phyloP scores from a whole-genome alignment of 1,284 basidiomycete species.

The Trichosporon asahii region DNA sequence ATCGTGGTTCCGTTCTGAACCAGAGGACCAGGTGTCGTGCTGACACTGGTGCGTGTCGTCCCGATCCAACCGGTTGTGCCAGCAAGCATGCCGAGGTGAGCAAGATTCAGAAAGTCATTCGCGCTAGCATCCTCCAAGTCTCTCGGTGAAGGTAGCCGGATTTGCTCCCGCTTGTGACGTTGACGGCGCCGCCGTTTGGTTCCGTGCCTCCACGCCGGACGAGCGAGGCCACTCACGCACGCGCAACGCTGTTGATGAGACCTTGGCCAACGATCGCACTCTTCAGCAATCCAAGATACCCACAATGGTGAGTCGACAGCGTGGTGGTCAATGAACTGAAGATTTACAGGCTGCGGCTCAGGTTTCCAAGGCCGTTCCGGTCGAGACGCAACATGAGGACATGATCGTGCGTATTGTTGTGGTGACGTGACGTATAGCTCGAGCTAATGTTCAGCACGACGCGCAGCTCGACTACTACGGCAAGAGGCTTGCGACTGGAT shows the following conservation, averaged over 20 bases:
- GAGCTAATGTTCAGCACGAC: constrained; percentile 67
- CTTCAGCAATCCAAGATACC: not conserved
- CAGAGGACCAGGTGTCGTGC: too few species aligned
- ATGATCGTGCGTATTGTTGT: constrained; percentile 70
- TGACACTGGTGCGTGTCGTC: too few species aligned
- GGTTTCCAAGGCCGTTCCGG: constrained; percentile 44
- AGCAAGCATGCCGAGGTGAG: not conserved
- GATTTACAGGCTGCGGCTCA: constrained; percentile 30
- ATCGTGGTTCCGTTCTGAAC: too few species aligned
- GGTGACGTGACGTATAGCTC: not conserved
- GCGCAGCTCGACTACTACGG: constrained; percentile 98
- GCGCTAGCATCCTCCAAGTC: not conserved
- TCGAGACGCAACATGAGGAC: constrained; percentile 90
- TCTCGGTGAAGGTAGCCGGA: not conserved
- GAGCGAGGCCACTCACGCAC: not conserved
- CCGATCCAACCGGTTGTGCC: too few species aligned
- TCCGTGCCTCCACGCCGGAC: constrained; percentile 13
- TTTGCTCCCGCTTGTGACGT: constrained; percentile 8
- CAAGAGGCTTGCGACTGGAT: constrained; percentile 92
- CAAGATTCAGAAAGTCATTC: not conserved
- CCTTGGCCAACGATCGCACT: not conserved
- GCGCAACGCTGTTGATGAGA: constrained; percentile 4
- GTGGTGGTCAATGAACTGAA: constrained; percentile 6
- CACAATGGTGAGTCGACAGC: constrained; percentile 18
- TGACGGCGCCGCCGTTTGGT: not conserved